Evolutionary conservation across 768 basidiomycete genomes (phyloP), one percentile per base, ranked within the genome.

Genomic region (Hericium erinaceus): DNA sequence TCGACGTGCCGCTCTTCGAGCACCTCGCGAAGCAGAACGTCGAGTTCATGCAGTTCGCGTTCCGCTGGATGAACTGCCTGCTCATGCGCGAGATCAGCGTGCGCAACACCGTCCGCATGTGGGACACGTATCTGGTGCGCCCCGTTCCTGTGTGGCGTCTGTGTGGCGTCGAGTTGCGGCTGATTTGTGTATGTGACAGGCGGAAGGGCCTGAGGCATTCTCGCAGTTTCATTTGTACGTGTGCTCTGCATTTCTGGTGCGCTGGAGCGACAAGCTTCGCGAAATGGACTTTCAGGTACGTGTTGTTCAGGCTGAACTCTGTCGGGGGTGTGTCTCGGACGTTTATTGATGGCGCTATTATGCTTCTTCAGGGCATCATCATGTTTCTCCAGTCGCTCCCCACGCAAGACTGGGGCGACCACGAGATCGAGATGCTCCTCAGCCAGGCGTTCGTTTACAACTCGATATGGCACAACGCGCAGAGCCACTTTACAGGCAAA

Each of bases 21-120:
- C 97, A 99, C 72, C 79, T 99, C 54, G 86, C 87, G 60, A 74
- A 84, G 11, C 88, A 99, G 72, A 91, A 89, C 65, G 94, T 99
- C 64, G 95, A 98, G 74, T 99, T 97, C 68, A 97, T 99, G 87
- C 97, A 99, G 69, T 99, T 99, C 65, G 95, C 97, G 40, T 99
- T 99, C 73, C 81, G 97, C 54, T 99, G 97, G 97, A 98, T 99
- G 94, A 98, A 99, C 67, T 98, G 97, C 68, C 73, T 99, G 53
- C 78, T 98, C 58, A 98, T 99, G 95, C 81, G 97, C 57, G 97
- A 98, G 75, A 90, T 99, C 63, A 95, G 89, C 64, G 93, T 99
- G 52, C 83, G 87, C 65, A 95, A 98, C 69, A 98, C 95, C 16
- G 91, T 98, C 52, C 81, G 97, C 56, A 98, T 98, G 95, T 99